These are phyloP conservation scores for Amanita exitialis DNA, from an alignment of 768 basidiomycete genomes.

Conservation along the genomic window DNA sequence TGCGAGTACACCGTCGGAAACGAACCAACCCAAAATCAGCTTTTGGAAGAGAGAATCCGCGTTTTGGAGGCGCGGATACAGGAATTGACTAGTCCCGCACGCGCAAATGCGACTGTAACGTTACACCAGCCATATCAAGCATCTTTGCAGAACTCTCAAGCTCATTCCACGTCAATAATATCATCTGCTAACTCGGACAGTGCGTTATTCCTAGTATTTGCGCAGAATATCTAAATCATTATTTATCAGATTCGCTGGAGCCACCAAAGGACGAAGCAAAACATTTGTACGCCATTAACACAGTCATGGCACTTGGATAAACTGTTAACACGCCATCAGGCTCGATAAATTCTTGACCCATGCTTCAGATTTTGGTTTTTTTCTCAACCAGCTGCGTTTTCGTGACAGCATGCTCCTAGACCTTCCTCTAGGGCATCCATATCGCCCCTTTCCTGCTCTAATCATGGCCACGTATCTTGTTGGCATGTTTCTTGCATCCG, in stretches of 20 bases:
- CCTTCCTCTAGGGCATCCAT: constrained; percentile 20
- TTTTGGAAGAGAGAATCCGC: constrained; percentile 40
- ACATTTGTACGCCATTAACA: constrained; percentile 19
- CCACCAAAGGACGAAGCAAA: constrained; percentile 20
- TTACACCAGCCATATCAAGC: constrained; percentile 27
- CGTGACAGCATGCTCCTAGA: constrained; percentile 23
- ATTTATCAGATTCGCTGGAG: constrained; percentile 13
- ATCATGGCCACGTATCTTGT: constrained; percentile 29
- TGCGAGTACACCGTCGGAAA: constrained; percentile 47
- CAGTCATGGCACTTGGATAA: not conserved
- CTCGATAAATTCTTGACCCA: constrained; percentile 34
- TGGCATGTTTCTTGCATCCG: constrained; percentile 21
- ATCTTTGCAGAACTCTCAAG: not conserved
- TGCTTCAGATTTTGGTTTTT: constrained; percentile 44
- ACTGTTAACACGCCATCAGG: constrained; percentile 12
- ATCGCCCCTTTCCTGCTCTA: constrained; percentile 29
- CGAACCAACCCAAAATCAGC: constrained; percentile 35
- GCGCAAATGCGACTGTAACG: constrained; percentile 16
- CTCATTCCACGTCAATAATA: not conserved
- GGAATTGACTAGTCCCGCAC: constrained; percentile 31
- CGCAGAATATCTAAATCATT: not conserved
- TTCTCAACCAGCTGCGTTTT: constrained; percentile 41
- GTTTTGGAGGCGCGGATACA: constrained; percentile 36
- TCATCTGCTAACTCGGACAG: not conserved
- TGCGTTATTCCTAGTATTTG: not conserved